Evolutionary conservation across 1,284 basidiomycete genomes (phyloP).

Genomic region (Apiotrichum brassicae): DNA sequence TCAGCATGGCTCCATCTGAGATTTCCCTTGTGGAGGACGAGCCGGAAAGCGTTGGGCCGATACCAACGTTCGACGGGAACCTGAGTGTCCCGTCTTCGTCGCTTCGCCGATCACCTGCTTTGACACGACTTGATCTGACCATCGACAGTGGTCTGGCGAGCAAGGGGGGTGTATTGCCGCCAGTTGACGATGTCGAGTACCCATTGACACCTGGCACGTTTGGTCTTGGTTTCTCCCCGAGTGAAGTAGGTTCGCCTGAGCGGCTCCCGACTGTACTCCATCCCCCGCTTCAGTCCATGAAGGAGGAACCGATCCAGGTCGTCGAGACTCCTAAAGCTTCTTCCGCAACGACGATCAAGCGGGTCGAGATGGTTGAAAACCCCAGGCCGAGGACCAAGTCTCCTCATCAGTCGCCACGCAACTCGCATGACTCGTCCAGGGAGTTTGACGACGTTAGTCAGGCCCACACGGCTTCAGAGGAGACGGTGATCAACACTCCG

Average conservation of each 20-base stretch:
- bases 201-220: background rate
- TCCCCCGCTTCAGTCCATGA: background rate
- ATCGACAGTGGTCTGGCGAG: background rate
- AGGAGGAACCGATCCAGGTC: too few species aligned
- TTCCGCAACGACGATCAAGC: too few species aligned
- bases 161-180: background rate
- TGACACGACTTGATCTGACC: background rate
- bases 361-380: too few species aligned
- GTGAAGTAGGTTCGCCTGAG: too few species aligned
- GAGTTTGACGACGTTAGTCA: background rate
- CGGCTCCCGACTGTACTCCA: background rate
- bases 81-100: too few species aligned
- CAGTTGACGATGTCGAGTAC: background rate
- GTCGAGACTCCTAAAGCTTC: too few species aligned
- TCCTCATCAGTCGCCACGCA: too few species aligned
- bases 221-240: background rate
- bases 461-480: conserved; percentile 1
- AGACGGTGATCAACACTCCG: conserved; percentile 10
- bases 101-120: background rate
- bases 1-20: background rate
- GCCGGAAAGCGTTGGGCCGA: background rate
- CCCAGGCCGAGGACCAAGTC: background rate
- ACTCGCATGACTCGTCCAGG: background rate
- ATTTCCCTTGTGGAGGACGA: background rate
- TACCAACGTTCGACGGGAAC: background rate